A percentile compares a stretch with the other conserved stretches of the same genome.
phyloP scores from a whole-genome alignment of 2,329 filamentous ascomycete genomes.

The Pseudogymnoascus sp. region DNA sequence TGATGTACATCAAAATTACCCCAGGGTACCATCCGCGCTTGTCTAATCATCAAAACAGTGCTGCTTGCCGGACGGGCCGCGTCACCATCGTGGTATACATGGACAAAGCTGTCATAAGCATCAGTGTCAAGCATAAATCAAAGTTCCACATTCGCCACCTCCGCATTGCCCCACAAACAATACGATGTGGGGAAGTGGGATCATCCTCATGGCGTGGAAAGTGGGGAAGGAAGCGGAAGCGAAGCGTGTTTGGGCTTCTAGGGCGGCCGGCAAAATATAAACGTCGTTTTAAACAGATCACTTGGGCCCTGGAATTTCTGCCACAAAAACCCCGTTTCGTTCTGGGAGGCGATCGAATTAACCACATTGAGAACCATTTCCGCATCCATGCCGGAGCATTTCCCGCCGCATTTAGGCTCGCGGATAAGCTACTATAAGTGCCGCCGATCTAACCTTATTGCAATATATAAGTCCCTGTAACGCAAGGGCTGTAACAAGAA shows the following conservation, averaged over 20 bases:
- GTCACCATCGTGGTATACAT: background rate
- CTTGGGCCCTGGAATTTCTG: background rate
- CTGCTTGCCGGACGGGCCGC: too few relatives aligned
- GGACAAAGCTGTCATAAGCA: background rate
- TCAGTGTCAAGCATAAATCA: background rate
- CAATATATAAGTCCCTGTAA: slow-evolving; percentile 1
- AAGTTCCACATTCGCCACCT: background rate
- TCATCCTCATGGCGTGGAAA: background rate
- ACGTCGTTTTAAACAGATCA: background rate
- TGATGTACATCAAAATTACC: background rate
- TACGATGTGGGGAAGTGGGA: slow-evolving; percentile 4
- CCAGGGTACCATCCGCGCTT: background rate
- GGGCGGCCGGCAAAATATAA: background rate
- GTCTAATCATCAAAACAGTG: background rate
- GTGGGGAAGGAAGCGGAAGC: slow-evolving; percentile 1
- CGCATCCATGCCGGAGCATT: background rate
- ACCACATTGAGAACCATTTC: background rate
- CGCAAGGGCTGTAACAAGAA: slow-evolving; percentile 12
- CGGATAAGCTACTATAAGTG: slow-evolving; percentile 1
- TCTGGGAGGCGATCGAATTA: background rate
- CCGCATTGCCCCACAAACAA: background rate
- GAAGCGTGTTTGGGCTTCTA: background rate
- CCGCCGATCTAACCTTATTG: background rate
- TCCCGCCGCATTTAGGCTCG: slow-evolving; percentile 3
- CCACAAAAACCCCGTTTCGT: background rate